Evolutionary conservation across 371 early-diverging fungal species (phyloP).

Genomic region (Funneliformis caledonium): DNA sequence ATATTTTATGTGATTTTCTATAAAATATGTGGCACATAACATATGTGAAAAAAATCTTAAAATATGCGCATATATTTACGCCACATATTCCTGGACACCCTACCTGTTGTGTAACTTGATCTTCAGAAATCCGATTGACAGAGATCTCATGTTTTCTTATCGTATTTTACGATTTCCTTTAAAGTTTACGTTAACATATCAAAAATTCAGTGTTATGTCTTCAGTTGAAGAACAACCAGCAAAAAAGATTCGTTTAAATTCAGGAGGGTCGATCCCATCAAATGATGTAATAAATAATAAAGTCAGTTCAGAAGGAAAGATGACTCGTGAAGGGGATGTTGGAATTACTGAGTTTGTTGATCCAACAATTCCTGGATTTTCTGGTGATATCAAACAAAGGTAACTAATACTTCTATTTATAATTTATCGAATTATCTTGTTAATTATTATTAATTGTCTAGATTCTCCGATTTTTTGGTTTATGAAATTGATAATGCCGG

Average conservation of each 20-base stretch:
- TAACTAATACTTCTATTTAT: slow-evolving; percentile 47
- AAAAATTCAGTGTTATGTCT: neutral
- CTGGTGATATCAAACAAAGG: slow-evolving; percentile 79
- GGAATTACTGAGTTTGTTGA: slow-evolving; percentile 79
- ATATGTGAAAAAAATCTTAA: no score
- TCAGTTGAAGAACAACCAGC: neutral
- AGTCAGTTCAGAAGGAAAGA: neutral
- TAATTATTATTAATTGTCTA: slow-evolving; percentile 28
- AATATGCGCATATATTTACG: no score
- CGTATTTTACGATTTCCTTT: neutral
- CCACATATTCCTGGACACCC: no score
- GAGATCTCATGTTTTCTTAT: neutral
- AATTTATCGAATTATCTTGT: neutral
- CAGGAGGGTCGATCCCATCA: neutral
- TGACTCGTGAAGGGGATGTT: slow-evolving; percentile 64
- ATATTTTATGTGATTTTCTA: no score
- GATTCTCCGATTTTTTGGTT: slow-evolving; percentile 88
- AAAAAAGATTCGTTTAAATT: slow-evolving; percentile 24
- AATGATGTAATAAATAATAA: neutral
- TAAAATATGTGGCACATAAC: no score
- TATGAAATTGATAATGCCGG: slow-evolving; percentile 87
- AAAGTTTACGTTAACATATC: neutral
- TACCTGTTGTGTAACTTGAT: neutral
- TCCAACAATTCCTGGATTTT: slow-evolving; percentile 65
- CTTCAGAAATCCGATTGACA: neutral